Evolutionary conservation across 164 flowering plant genomes (phyloP).

Genomic region (Aristolochia contorta): DNA sequence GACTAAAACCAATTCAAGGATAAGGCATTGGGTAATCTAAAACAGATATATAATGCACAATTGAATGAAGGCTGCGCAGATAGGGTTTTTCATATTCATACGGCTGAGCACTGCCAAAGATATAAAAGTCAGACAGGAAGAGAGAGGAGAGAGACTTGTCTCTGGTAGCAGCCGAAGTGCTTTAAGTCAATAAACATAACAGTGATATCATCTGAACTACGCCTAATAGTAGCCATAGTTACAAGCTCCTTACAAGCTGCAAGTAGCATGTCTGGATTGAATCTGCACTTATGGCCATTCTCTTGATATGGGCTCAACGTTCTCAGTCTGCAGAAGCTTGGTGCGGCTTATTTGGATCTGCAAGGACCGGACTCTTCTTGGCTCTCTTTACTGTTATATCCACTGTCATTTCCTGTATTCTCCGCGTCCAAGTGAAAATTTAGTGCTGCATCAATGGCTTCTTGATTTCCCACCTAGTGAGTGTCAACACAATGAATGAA

Average conservation of each 20-base stretch:
- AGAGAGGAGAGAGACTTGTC: background rate
- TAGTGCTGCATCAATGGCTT: conserved; percentile 47
- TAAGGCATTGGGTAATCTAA: too few relatives aligned
- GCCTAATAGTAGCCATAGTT: conserved; percentile 48
- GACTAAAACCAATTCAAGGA: too few relatives aligned
- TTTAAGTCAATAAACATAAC: conserved; percentile 71
- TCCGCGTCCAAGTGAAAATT: background rate
- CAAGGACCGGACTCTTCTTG: too few relatives aligned
- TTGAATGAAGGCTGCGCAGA: too few relatives aligned
- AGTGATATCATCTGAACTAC: conserved; percentile 73
- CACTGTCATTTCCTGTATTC: background rate
- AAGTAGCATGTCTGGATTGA: conserved; percentile 20
- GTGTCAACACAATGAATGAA: conserved; percentile 2
- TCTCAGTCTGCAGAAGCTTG: conserved; percentile 3
- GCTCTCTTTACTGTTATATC: background rate
- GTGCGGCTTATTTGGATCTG: background rate
- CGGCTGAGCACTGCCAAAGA: too few relatives aligned
- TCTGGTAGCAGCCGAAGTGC: conserved; percentile 26
- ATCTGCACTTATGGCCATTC: conserved; percentile 10
- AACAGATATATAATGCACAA: too few relatives aligned
- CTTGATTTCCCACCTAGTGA: conserved; percentile 74
- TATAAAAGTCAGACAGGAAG: too few relatives aligned
- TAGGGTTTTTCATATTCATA: too few relatives aligned
- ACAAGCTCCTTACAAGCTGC: conserved; percentile 65
- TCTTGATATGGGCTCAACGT: conserved; percentile 2